Percentiles rank a stretch among this genome's conserved stretches.
Conservation (phyloP, 148 eudicot genomes). For the Tetragonia tetragonoides region DNA sequence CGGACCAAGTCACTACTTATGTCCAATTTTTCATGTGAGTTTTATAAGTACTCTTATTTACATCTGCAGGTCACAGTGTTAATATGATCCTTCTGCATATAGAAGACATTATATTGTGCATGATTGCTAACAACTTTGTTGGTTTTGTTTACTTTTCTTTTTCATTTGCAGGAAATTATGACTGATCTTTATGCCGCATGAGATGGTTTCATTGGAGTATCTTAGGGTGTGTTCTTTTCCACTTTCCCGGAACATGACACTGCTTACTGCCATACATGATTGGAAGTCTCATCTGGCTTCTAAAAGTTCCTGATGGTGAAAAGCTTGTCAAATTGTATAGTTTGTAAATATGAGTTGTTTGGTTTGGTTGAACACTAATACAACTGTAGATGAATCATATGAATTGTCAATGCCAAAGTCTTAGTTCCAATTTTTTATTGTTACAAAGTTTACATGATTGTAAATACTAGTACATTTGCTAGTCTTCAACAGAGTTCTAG, state of each 20-base stretch:
- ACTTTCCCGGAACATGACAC: slow-evolving; percentile 67
- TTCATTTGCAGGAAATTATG: slow-evolving; percentile 65
- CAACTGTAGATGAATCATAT: background rate
- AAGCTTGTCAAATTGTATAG: slow-evolving; percentile 15
- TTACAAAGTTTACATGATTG: background rate
- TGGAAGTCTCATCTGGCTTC: slow-evolving; percentile 54
- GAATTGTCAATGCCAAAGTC: background rate
- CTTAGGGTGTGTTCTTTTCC: slow-evolving; percentile 8
- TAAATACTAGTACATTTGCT: background rate
- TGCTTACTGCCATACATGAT: slow-evolving; percentile 72
- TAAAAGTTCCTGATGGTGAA: slow-evolving; percentile 18
- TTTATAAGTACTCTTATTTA: background rate
- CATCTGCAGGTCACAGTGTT: background rate
- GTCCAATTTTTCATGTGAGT: slow-evolving; percentile 60
- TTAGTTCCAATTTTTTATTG: background rate
- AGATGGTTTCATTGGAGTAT: slow-evolving; percentile 80
- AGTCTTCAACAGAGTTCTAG: background rate
- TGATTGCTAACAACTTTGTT: background rate
- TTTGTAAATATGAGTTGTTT: slow-evolving; percentile 16
- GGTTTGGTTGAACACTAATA: background rate
- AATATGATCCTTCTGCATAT: background rate
- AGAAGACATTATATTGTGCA: background rate
- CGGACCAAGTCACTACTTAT: slow-evolving; percentile 66
- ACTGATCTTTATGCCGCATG: slow-evolving; percentile 83
- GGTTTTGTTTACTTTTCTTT: background rate